phyloP scores from a whole-genome alignment of 2,329 filamentous ascomycete species.

The Fusarium sterilihyphosum region DNA sequence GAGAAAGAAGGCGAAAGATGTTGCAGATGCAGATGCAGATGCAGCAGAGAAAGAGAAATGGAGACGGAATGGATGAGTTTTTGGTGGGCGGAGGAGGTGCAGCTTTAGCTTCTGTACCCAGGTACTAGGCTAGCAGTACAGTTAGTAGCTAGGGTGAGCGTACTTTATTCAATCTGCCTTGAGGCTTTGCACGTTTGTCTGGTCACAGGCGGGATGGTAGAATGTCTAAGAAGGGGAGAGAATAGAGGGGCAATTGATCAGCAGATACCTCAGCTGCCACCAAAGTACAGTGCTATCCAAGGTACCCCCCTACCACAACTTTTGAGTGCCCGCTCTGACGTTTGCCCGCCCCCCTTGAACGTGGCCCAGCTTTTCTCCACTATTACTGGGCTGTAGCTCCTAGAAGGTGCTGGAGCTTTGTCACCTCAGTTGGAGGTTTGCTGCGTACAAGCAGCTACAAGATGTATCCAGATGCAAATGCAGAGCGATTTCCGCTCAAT shows the following conservation, averaged over 20 bases:
- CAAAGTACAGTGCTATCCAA: neutral
- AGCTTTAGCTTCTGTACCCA: constrained; percentile 34
- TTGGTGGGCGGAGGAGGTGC: constrained; percentile 41
- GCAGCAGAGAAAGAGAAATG: constrained; percentile 15
- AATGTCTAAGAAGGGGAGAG: constrained; percentile 55
- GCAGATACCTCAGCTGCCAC: constrained; percentile 17
- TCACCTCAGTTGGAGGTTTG: constrained; percentile 14
- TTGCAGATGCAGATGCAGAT: constrained; percentile 36
- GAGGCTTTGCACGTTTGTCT: constrained; percentile 36
- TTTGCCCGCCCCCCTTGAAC: constrained; percentile 20
- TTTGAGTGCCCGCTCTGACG: constrained; percentile 30
- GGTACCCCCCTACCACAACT: constrained; percentile 18
- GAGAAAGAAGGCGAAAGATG: constrained; percentile 24
- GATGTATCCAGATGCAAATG: constrained; percentile 1
- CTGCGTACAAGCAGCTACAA: constrained; percentile 1
- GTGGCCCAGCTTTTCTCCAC: constrained; percentile 27
- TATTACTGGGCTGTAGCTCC: constrained; percentile 37
- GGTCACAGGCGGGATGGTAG: constrained; percentile 39
- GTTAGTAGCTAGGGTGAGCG: neutral
- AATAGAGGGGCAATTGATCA: constrained; percentile 47
- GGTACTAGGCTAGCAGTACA: neutral
- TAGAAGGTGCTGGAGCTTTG: constrained; percentile 38
- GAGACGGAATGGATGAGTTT: constrained; percentile 40
- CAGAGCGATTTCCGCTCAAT: neutral
- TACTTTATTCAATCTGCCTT: constrained; percentile 6